phyloP scores from a whole-genome alignment of 306 rosid genomes.

The Pterocarpus macrocarpus region DNA sequence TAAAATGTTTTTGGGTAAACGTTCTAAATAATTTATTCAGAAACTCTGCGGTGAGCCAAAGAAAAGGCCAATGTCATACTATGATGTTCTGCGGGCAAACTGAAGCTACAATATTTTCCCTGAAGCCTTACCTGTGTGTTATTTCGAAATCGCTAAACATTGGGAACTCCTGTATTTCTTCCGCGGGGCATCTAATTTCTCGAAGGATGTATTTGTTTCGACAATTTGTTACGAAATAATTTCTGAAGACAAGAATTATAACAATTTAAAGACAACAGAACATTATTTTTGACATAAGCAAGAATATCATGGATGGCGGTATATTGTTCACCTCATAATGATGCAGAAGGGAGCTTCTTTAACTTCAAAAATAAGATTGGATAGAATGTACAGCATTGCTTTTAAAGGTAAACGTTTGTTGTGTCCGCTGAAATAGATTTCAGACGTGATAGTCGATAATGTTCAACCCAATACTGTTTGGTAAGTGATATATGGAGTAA shows the following conservation, averaged over 20 bases:
- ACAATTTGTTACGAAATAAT: conserved; percentile 16
- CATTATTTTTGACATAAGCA: not conserved
- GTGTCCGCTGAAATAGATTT: not conserved
- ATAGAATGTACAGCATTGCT: not conserved
- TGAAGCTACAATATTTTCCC: conserved; percentile 39
- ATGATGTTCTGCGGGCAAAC: conserved; percentile 66
- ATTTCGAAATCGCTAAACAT: conserved; percentile 15
- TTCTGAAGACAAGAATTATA: conserved; percentile 29
- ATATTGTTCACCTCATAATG: not conserved
- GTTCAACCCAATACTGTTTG: not conserved
- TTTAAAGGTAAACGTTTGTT: not conserved
- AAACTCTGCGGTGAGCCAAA: conserved; percentile 63
- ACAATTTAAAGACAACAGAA: conserved; percentile 19
- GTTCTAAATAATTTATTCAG: conserved; percentile 54
- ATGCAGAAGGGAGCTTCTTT: conserved; percentile 2
- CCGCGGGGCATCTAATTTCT: conserved; percentile 33
- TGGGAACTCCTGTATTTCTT: conserved; percentile 8
- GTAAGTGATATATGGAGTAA: not conserved
- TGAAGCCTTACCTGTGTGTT: conserved; percentile 27
- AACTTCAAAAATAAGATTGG: not conserved
- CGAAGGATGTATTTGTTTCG: not conserved
- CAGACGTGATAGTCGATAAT: not conserved
- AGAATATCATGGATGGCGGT: conserved; percentile 5
- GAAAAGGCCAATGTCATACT: conserved; percentile 70
- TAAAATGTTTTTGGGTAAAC: conserved; percentile 2